These are phyloP conservation scores for Kazachstania kunashirensis DNA, from an alignment of 805 yeast species.

Conservation along the genomic window DNA sequence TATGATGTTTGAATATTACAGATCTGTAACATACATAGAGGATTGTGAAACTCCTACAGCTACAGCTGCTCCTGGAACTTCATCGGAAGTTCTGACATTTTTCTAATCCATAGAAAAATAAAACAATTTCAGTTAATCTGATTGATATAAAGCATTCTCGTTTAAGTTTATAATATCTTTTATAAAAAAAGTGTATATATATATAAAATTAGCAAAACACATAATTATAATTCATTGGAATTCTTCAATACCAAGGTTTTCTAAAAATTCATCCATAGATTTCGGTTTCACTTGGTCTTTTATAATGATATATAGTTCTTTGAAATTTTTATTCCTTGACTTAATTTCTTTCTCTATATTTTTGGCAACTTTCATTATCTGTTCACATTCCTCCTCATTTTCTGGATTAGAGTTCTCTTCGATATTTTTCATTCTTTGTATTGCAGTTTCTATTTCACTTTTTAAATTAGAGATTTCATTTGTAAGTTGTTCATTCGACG, in stretches of 20 bases:
- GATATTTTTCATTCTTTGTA: constrained; percentile 7
- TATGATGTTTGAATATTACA: constrained; percentile 18
- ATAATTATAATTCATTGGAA: neutral
- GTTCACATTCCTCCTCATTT: constrained; percentile 9
- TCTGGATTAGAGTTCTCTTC: constrained; percentile 11
- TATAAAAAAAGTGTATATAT: too few species aligned
- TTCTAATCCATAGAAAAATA: too few species aligned
- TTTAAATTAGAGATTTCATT: constrained; percentile 5
- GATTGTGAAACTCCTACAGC: constrained; percentile 12
- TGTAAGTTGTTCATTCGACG: constrained; percentile 12
- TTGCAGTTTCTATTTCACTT: constrained; percentile 6
- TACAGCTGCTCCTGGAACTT: neutral
- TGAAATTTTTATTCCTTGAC: constrained; percentile 13
- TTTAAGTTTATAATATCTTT: too few species aligned
- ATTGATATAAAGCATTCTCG: too few species aligned
- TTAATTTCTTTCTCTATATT: constrained; percentile 13
- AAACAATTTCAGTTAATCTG: too few species aligned
- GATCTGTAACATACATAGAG: constrained; percentile 18
- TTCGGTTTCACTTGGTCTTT: constrained; percentile 22
- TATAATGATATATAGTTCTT: constrained; percentile 13
- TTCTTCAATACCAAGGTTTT: constrained; percentile 21
- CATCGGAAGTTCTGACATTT: too few species aligned
- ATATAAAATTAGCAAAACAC: neutral
- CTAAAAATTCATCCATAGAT: constrained; percentile 21
- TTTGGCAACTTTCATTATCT: constrained; percentile 7